Percentiles rank a stretch among this genome's conserved stretches.
These are phyloP conservation scores for Termitomyces bulborhizus DNA, from an alignment of 768 basidiomycete species.

Conservation along the genomic window DNA sequence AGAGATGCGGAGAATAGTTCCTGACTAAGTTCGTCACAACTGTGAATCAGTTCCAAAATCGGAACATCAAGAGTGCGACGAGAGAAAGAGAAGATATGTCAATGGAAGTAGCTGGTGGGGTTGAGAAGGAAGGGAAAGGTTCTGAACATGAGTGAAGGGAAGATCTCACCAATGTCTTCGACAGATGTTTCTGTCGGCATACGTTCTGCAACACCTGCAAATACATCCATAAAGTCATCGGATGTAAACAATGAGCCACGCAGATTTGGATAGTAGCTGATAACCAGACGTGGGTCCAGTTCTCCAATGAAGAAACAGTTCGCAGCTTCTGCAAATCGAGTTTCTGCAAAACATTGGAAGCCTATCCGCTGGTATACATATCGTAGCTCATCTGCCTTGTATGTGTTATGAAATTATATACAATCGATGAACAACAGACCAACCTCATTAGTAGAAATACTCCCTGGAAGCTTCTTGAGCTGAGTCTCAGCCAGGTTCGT, in stretches of 20 bases:
- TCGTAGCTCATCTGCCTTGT: constrained; percentile 59
- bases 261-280: constrained; percentile 78
- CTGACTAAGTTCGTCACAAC: constrained; percentile 86
- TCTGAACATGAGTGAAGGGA: constrained; percentile 6
- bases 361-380: constrained; percentile 82
- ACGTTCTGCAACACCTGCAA: constrained; percentile 65
- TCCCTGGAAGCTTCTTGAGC: constrained; percentile 48
- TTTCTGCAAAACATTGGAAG: constrained; percentile 71
- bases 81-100: constrained; percentile 22
- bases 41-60: constrained; percentile 65
- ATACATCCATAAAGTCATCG: constrained; percentile 60
- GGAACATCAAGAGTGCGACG: constrained; percentile 27
- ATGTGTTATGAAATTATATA: neutral
- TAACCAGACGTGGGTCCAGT: constrained; percentile 76
- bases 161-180: constrained; percentile 80
- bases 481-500: constrained; percentile 55
- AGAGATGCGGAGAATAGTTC: constrained; percentile 86
- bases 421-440: neutral
- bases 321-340: constrained; percentile 79
- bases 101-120: constrained; percentile 16
- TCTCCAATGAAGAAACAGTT: constrained; percentile 72
- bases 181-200: constrained; percentile 66
- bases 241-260: constrained; percentile 54
- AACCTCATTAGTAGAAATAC: constrained; percentile 51
- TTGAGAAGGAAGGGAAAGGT: constrained; percentile 11